These are phyloP conservation scores for Moniliophthora roreri DNA, from an alignment of 1,284 basidiomycete genomes.

Conservation along the genomic window DNA sequence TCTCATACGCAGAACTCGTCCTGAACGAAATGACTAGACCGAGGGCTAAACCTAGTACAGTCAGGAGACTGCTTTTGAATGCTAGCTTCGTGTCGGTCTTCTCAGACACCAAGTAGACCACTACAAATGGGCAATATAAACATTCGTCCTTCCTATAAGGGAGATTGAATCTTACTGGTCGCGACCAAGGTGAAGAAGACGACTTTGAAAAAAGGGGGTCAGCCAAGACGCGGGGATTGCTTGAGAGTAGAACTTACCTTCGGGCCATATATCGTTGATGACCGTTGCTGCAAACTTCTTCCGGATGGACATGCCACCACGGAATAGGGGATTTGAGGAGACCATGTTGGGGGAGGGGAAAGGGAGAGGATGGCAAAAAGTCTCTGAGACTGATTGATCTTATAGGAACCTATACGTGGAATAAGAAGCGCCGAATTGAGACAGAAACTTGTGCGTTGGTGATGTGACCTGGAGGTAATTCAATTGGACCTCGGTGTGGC, in stretches of 20 bases:
- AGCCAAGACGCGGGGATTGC: no score
- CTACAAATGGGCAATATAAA: constrained; percentile 29
- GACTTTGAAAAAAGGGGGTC: no score
- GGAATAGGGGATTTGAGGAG: constrained; percentile 43
- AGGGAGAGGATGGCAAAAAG: no score
- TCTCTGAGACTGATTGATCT: no score
- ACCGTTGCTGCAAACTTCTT: constrained; percentile 60
- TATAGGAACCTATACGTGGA: no score
- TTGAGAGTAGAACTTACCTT: no score
- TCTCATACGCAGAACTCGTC: constrained; percentile 68
- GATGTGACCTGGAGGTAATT: no score
- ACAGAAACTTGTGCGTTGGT: no score
- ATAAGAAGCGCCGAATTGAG: no score
- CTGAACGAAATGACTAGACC: constrained; percentile 71
- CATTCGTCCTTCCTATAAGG: background rate
- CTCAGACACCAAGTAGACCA: constrained; percentile 52
- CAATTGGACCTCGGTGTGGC: no score
- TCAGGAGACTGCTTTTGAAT: constrained; percentile 49
- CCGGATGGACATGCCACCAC: constrained; percentile 40
- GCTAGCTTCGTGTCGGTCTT: constrained; percentile 40
- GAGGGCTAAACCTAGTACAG: constrained; percentile 66
- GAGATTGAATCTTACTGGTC: constrained; percentile 1
- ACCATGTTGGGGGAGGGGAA: constrained; percentile 34
- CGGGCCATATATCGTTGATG: constrained; percentile 64
- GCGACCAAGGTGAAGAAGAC: background rate